Evolutionary conservation across 257 asterid species (phyloP).

Genomic region (Perilla frutescens): DNA sequence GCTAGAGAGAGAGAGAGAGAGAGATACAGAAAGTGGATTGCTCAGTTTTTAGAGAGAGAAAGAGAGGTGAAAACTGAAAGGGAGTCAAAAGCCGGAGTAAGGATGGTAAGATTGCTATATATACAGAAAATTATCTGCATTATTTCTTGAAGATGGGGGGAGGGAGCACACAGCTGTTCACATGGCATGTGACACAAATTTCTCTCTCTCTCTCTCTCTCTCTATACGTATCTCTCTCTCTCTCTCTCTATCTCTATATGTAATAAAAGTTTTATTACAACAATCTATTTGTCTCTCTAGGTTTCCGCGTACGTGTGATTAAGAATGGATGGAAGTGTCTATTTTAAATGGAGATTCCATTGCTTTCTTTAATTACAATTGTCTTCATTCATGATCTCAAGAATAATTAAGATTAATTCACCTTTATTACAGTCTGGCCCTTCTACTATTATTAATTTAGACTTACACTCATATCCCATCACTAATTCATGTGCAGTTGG

Average conservation of each 20-base stretch:
- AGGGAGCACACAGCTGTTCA: slow-evolving; percentile 80
- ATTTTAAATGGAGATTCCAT: slow-evolving; percentile 60
- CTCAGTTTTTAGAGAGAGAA: slow-evolving; percentile 31
- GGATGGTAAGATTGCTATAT: slow-evolving; percentile 59
- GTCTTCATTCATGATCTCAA: slow-evolving; percentile 55
- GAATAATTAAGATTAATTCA: slow-evolving; percentile 35
- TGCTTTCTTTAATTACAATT: slow-evolving; percentile 51
- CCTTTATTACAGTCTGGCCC: slow-evolving; percentile 34
- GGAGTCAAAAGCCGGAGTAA: slow-evolving; percentile 56
- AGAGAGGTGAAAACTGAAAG: slow-evolving; percentile 39
- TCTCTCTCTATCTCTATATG: not conserved
- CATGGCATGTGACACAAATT: slow-evolving; percentile 84
- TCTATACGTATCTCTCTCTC: slow-evolving; percentile 20
- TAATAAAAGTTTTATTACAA: slow-evolving; percentile 29
- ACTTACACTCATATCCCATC: not conserved
- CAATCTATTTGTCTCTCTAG: slow-evolving; percentile 57
- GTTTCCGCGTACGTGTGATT: slow-evolving; percentile 79
- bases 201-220: slow-evolving; percentile 31
- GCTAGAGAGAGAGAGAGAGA: slow-evolving; percentile 35
- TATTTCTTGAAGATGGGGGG: slow-evolving; percentile 18
- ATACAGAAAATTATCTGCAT: slow-evolving; percentile 41
- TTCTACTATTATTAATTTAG: slow-evolving; percentile 11
- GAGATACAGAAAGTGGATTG: slow-evolving; percentile 22
- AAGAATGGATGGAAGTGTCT: slow-evolving; percentile 60
- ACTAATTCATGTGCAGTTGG: slow-evolving; percentile 22